Evolutionary conservation across 441 rosid species (phyloP).

Genomic region (Raphanus hybrid): DNA sequence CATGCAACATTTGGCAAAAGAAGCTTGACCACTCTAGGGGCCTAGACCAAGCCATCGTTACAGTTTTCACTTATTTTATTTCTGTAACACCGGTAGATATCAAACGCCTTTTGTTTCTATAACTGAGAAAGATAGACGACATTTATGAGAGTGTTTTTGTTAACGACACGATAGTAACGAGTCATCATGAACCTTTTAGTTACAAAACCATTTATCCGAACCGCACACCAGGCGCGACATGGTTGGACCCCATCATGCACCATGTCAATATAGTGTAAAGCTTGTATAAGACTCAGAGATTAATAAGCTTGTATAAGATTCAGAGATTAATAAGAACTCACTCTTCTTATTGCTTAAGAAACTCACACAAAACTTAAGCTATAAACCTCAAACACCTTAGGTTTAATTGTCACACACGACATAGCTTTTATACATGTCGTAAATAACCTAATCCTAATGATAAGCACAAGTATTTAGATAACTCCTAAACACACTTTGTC

Average conservation of each 20-base stretch:
- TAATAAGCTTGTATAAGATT: no score
- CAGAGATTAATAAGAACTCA: no score
- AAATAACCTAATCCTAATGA: no score
- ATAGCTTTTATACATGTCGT: no score
- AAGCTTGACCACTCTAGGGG: conserved; percentile 1
- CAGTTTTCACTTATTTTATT: not conserved
- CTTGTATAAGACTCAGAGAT: no score
- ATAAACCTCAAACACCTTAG: no score
- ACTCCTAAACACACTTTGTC: no score
- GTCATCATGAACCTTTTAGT: conserved; percentile 32
- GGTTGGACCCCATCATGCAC: conserved; percentile 36
- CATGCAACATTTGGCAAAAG: conserved; percentile 29
- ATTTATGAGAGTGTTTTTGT: conserved; percentile 33
- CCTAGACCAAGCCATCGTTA: conserved; percentile 17
- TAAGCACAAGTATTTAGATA: no score
- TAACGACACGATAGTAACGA: conserved; percentile 39
- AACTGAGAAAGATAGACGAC: not conserved
- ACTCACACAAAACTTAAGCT: no score
- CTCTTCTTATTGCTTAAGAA: no score
- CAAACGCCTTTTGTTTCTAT: not conserved
- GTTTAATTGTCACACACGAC: no score
- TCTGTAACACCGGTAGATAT: not conserved
- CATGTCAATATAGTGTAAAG: not conserved
- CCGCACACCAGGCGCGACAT: conserved; percentile 29
- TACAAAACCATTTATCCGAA: not conserved